Evolutionary conservation across 768 basidiomycete genomes (phyloP), one percentile per base, ranked within the genome.

Genomic region (Mycena metata): DNA sequence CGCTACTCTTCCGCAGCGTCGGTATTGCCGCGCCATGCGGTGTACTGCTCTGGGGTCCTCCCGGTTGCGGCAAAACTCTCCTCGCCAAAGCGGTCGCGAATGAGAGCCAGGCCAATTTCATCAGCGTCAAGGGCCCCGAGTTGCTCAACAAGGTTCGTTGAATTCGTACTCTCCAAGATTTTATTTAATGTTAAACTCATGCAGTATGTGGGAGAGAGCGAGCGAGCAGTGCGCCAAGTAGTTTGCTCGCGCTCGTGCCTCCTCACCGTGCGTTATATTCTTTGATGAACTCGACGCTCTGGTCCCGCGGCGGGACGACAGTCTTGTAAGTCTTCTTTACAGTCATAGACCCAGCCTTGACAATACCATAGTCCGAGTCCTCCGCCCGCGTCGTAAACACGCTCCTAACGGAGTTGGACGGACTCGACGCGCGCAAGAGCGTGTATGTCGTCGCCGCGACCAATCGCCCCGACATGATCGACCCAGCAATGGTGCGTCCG

Each of bases 1-100:
- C 98, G 0, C 95, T 96, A 74, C 77, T 99, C 3, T 99, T 99
- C 80, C 89, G 81, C 51, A 87, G 87, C 12, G 93, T 98, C 1
- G 98, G 98, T 8, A 96, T 99, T 69, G 90, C 91, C 35, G 94
- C 95, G 0, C 90, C 95, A 0, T 96, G 95, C 75, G 98, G 97
- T 0, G 98, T 99, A 3, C 81, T 99, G 39, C 81, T 99, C n/a
- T 99, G 98, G 98, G 98, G 98, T 35, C 98, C 98, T 26, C 97
- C 98, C 0, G 98, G 98, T 12, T 99, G 97, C 76, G 98, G 98
- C 6, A 99, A 99, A 82, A 99, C 98, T 0, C 76, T 99, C 33
- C 83, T 99, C n/a, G 98, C 98, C 0, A 99, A 98, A 77, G 98
- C 97, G 0, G 97, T 99, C 6, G 98, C 98, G 11, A 98, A 96